phyloP scores from a whole-genome alignment of 169 alveolate genomes.

The Theileria parva region DNA sequence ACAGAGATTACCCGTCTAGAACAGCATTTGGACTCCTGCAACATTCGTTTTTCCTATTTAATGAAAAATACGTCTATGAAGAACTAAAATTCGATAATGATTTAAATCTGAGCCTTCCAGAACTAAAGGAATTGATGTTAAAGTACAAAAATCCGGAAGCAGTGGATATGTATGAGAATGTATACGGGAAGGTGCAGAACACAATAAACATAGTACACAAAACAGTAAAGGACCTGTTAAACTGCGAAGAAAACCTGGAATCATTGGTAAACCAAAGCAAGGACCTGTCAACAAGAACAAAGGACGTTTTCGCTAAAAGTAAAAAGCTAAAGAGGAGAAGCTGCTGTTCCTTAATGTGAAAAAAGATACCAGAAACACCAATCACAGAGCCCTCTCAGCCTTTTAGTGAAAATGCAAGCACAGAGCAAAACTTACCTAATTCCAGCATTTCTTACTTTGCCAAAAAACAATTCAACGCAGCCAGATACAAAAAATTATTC shows the following conservation, averaged over 20 bases:
- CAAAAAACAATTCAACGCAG: background rate
- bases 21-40: slow-evolving; percentile 63
- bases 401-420: background rate
- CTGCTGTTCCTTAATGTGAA: slow-evolving; percentile 56
- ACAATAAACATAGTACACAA: slow-evolving; percentile 49
- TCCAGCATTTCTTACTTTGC: background rate
- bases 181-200: slow-evolving; percentile 42
- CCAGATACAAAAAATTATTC: background rate
- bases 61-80: slow-evolving; percentile 31
- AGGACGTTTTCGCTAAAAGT: slow-evolving; percentile 56
- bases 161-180: slow-evolving; percentile 57
- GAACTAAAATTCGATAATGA: slow-evolving; percentile 35
- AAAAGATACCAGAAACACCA: background rate
- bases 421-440: background rate
- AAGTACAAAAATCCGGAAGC: slow-evolving; percentile 48
- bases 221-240: slow-evolving; percentile 59
- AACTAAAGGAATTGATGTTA: slow-evolving; percentile 31
- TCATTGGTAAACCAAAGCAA: slow-evolving; percentile 64
- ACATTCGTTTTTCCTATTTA: slow-evolving; percentile 48
- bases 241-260: slow-evolving; percentile 60
- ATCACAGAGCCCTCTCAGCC: background rate
- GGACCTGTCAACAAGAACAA: slow-evolving; percentile 59
- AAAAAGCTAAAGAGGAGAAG: slow-evolving; percentile 48
- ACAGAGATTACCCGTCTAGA: slow-evolving; percentile 45
- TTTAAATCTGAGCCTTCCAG: slow-evolving; percentile 43